Conservation (phyloP, 306 rosid species). For the Lupinus albus region DNA sequence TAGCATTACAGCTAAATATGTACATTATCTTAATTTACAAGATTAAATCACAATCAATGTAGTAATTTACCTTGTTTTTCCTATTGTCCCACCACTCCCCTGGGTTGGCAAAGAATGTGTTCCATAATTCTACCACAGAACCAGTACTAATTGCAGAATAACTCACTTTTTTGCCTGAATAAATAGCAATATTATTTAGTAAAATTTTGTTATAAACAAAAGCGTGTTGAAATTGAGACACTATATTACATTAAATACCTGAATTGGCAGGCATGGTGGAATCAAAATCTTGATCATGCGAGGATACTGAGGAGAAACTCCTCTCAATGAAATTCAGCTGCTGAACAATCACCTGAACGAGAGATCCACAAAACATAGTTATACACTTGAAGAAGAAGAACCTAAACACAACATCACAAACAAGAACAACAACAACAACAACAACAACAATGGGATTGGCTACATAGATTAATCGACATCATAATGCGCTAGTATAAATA, state of each 20-base stretch:
- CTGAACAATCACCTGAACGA: slow-evolving; percentile 71
- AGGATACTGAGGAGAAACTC: slow-evolving; percentile 44
- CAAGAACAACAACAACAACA: not conserved
- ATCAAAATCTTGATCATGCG: slow-evolving; percentile 56
- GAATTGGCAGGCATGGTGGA: slow-evolving; percentile 54
- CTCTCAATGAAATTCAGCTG: slow-evolving; percentile 82
- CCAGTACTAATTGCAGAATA: slow-evolving; percentile 48
- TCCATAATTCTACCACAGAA: slow-evolving; percentile 79
- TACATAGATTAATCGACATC: too few relatives aligned
- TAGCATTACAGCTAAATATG: slow-evolving; percentile 5
- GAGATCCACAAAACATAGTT: slow-evolving; percentile 11
- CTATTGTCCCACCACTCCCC: slow-evolving; percentile 64
- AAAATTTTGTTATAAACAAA: not conserved
- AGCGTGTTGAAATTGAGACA: slow-evolving; percentile 12
- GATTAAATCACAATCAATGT: not conserved
- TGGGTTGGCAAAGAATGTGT: slow-evolving; percentile 60
- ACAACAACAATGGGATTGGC: too few relatives aligned
- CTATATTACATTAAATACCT: slow-evolving; percentile 2
- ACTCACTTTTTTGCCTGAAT: slow-evolving; percentile 59
- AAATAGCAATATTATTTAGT: not conserved
- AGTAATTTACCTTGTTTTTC: slow-evolving; percentile 44
- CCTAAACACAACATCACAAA: not conserved
- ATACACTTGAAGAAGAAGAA: not conserved
- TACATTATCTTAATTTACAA: slow-evolving; percentile 7
- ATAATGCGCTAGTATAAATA: too few relatives aligned